Percentiles rank a stretch among this genome's conserved stretches.
Conservation (phyloP, 176 grass and related monocot genomes). For the Eragrostis nindensis region DNA sequence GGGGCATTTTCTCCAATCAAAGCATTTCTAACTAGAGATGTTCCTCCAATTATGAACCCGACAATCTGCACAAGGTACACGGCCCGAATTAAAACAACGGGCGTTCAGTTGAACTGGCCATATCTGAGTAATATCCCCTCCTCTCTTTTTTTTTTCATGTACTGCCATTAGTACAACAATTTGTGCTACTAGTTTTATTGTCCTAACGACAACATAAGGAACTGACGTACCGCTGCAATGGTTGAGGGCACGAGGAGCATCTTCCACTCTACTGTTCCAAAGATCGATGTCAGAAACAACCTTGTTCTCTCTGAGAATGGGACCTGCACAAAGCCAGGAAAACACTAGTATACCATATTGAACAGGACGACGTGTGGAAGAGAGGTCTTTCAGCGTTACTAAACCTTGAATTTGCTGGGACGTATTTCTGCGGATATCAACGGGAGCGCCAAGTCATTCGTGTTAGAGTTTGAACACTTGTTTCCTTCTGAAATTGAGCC, state of each 20-base stretch:
- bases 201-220: background rate
- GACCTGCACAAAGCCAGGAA: constrained; percentile 32
- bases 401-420: constrained; percentile 44
- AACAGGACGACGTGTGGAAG: background rate
- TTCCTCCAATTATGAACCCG: constrained; percentile 74
- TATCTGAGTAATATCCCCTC: too few relatives aligned
- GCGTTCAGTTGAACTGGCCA: too few relatives aligned
- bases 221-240: constrained; percentile 72
- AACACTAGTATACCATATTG: background rate
- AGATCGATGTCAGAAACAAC: constrained; percentile 28
- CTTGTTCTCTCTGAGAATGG: constrained; percentile 38
- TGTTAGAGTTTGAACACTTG: background rate
- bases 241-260: constrained; percentile 84
- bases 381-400: background rate
- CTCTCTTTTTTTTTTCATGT: too few relatives aligned
- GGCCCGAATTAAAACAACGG: too few relatives aligned
- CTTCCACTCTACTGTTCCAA: constrained; percentile 56
- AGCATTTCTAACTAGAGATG: constrained; percentile 63
- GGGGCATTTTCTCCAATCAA: constrained; percentile 68
- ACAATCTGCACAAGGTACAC: constrained; percentile 51
- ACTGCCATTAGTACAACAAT: too few relatives aligned
- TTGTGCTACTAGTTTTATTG: too few relatives aligned
- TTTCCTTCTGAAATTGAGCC: constrained; percentile 36
- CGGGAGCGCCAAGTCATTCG: constrained; percentile 28
- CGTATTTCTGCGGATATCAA: constrained; percentile 25